Percentiles rank a stretch among this genome's conserved stretches.
Evolutionary conservation across 2,329 filamentous ascomycete species (phyloP).

Genomic region (Diaporthe caulivora): DNA sequence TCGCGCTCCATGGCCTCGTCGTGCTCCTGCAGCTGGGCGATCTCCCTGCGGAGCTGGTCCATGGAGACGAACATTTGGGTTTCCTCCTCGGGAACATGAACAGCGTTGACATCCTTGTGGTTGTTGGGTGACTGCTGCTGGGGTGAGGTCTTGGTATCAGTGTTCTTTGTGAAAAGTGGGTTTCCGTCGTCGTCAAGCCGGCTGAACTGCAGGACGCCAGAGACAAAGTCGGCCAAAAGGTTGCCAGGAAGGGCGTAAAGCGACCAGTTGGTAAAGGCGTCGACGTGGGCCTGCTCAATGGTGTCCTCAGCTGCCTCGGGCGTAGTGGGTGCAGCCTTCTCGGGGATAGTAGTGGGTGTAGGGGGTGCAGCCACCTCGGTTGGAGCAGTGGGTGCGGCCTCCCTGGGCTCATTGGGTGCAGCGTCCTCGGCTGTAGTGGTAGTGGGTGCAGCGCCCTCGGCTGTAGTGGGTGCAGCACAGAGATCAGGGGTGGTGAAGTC

Average conservation of each 20-base stretch:
- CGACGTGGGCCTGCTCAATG: constrained; percentile 54
- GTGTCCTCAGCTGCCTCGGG: too few species aligned
- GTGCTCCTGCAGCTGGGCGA: constrained; percentile 67
- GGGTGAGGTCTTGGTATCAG: constrained; percentile 51
- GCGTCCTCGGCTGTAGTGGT: background rate
- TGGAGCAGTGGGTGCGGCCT: background rate
- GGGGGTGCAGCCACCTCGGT: background rate
- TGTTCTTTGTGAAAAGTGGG: constrained; percentile 68
- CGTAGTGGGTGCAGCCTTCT: too few species aligned
- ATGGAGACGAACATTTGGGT: constrained; percentile 71
- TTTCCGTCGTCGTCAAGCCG: constrained; percentile 59
- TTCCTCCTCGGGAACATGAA: constrained; percentile 65
- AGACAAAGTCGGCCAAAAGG: constrained; percentile 69
- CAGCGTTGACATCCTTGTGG: constrained; percentile 63
- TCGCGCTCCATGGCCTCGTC: constrained; percentile 68
- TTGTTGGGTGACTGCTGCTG: constrained; percentile 52
- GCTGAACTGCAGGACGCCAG: constrained; percentile 65
- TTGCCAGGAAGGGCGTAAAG: constrained; percentile 43
- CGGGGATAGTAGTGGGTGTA: background rate
- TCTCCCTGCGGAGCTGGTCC: constrained; percentile 72
- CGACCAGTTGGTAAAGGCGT: constrained; percentile 58
- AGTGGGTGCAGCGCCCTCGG: background rate
- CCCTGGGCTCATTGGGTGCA: background rate
- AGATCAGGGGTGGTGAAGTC: constrained; percentile 16
- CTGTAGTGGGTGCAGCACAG: background rate